These are phyloP conservation scores for Xylariaceae sp. DNA, from an alignment of 2,329 filamentous ascomycete species.

Conservation along the genomic window DNA sequence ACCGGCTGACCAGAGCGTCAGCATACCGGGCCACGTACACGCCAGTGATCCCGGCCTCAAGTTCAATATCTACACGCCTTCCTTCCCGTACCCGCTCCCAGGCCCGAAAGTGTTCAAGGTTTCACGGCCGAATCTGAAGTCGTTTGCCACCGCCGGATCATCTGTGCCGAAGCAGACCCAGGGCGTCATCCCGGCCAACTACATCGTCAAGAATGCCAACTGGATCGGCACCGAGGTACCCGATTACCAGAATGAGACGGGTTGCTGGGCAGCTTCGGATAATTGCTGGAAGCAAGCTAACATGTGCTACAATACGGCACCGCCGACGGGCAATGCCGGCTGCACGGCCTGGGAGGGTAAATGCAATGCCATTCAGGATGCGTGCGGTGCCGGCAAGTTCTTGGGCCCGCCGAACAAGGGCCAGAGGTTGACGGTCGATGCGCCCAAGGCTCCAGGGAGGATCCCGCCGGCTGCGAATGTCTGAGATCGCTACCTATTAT, in stretches of 20 bases:
- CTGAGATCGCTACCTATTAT: not conserved
- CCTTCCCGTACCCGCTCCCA: conserved; percentile 52
- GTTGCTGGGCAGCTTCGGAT: conserved; percentile 54
- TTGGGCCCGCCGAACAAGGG: conserved; percentile 44
- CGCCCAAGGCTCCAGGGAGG: conserved; percentile 22
- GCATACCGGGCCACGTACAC: conserved; percentile 61
- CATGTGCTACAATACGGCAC: conserved; percentile 53
- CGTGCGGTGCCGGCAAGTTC: conserved; percentile 40
- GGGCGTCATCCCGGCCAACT: conserved; percentile 48
- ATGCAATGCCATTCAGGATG: conserved; percentile 46
- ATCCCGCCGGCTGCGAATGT: conserved; percentile 23
- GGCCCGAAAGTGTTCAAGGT: conserved; percentile 52
- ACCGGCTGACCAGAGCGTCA: conserved; percentile 46
- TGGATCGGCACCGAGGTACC: conserved; percentile 63
- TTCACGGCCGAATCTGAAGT: conserved; percentile 11
- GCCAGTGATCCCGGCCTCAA: conserved; percentile 49
- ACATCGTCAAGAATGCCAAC: conserved; percentile 62
- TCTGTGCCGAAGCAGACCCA: conserved; percentile 26
- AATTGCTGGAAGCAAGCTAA: conserved; percentile 55
- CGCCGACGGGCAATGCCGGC: conserved; percentile 52
- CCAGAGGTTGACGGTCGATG: conserved; percentile 30
- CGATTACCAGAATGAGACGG: conserved; percentile 47
- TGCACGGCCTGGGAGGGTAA: conserved; percentile 60
- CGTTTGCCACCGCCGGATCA: not conserved
- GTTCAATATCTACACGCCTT: conserved; percentile 59